Conservation (phyloP, 768 basidiomycete genomes). For the Boletus vermiculosoides region DNA sequence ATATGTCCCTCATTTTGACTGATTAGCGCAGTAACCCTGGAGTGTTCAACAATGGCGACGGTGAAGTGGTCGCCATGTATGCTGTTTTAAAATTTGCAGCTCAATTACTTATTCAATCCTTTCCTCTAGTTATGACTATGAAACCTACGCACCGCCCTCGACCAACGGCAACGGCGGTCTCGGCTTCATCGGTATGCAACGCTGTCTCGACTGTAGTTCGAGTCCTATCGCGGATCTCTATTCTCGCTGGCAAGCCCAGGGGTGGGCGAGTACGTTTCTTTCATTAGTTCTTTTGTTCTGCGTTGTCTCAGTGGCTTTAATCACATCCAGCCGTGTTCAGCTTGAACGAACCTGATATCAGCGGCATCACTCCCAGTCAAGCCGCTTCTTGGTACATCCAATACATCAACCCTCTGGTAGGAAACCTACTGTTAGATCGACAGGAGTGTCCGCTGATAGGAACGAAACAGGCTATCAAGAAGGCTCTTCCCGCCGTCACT, state of each 20-base stretch:
- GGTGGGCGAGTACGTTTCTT: slow-evolving; percentile 31
- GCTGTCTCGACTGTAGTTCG: slow-evolving; percentile 37
- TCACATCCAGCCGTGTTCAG: slow-evolving; percentile 30
- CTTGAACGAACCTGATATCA: slow-evolving; percentile 39
- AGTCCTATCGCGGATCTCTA: slow-evolving; percentile 35
- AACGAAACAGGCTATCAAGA: slow-evolving; percentile 33
- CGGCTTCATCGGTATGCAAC: slow-evolving; percentile 41
- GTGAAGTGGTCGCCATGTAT: slow-evolving; percentile 37
- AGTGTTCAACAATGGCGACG: slow-evolving; percentile 32
- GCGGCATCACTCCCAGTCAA: slow-evolving; percentile 25
- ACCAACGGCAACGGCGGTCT: slow-evolving; percentile 38
- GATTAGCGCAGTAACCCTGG: slow-evolving; percentile 26
- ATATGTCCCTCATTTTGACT: neutral
- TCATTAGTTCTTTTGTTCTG: no score
- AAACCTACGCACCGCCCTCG: slow-evolving; percentile 36
- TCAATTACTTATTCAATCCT: neutral
- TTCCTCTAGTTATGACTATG: slow-evolving; percentile 36
- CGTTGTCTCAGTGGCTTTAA: neutral
- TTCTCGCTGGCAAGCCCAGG: slow-evolving; percentile 32
- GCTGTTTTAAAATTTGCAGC: neutral
- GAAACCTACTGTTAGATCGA: neutral
- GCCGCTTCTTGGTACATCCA: slow-evolving; percentile 39
- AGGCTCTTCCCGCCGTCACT: slow-evolving; percentile 38
- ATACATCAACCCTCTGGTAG: slow-evolving; percentile 37
- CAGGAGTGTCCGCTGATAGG: neutral